Evolutionary conservation across 495 filamentous ascomycete genomes (phyloP).

Genomic region (Aspergillus sparsus): DNA sequence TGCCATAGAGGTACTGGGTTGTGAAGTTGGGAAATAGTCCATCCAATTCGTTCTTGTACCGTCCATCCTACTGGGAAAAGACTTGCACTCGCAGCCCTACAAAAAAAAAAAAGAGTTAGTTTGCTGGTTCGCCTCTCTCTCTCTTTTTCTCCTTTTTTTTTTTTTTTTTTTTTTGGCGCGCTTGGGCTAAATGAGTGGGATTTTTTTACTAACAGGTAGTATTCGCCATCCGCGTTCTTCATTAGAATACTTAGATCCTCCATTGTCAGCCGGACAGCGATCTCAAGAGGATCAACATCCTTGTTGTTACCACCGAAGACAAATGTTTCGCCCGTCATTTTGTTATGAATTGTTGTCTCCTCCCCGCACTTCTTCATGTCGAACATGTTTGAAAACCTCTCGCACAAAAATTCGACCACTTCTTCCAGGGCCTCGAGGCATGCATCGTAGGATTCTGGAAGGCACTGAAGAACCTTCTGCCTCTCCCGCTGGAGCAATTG

Average conservation of each 20-base stretch:
- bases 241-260: constrained; percentile 59
- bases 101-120: constrained; percentile 9
- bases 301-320: constrained; percentile 33
- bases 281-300: constrained; percentile 52
- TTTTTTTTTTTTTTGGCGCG: not conserved
- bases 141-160: not conserved
- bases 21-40: constrained; percentile 54
- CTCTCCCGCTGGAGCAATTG: constrained; percentile 44
- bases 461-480: constrained; percentile 48
- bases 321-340: constrained; percentile 52
- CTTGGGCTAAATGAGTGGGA: not conserved
- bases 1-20: constrained; percentile 56
- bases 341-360: constrained; percentile 44
- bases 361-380: constrained; percentile 33
- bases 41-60: constrained; percentile 55
- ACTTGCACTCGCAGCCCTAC: constrained; percentile 56
- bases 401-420: constrained; percentile 52
- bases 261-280: constrained; percentile 58
- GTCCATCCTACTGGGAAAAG: constrained; percentile 61
- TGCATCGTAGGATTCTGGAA: constrained; percentile 51
- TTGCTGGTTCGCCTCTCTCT: not conserved
- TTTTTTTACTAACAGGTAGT: constrained; percentile 48
- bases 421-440: constrained; percentile 54
- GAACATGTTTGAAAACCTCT: constrained; percentile 51
- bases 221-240: constrained; percentile 49